Percentiles rank a stretch among this genome's conserved stretches.
Conservation (phyloP, 2,329 filamentous ascomycete species). For the Microsporum audouinii region DNA sequence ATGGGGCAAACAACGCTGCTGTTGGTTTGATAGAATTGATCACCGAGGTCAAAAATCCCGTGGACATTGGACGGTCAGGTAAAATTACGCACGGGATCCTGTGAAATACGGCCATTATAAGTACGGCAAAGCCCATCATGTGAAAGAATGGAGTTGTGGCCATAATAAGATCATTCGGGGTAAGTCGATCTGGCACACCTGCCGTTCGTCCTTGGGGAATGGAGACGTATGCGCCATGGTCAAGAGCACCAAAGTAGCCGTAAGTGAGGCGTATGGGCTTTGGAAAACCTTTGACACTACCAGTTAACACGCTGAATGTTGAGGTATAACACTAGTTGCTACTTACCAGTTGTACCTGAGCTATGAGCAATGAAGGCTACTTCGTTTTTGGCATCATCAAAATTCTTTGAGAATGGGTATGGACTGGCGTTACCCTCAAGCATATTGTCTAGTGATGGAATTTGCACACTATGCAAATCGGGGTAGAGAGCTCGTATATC, state of each 20-base stretch:
- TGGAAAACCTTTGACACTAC: slow-evolving; percentile 8
- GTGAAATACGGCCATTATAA: slow-evolving; percentile 16
- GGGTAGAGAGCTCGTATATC: not conserved
- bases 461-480: not conserved
- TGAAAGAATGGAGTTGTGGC: slow-evolving; percentile 20
- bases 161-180: slow-evolving; percentile 13
- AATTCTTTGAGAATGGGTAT: not conserved
- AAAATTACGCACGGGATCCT: slow-evolving; percentile 14
- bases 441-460: not conserved
- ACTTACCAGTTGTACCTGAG: not conserved
- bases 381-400: not conserved
- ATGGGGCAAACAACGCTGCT: slow-evolving; percentile 18
- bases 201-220: slow-evolving; percentile 14
- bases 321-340: not conserved
- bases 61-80: slow-evolving; percentile 21
- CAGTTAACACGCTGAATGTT: not conserved
- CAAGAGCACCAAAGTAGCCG: slow-evolving; percentile 12
- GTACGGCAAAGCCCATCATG: slow-evolving; percentile 19
- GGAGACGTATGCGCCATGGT: slow-evolving; percentile 13
- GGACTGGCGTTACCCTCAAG: not conserved
- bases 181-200: slow-evolving; percentile 8
- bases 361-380: not conserved
- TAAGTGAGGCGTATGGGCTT: slow-evolving; percentile 24
- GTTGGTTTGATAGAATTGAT: slow-evolving; percentile 15
- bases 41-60: slow-evolving; percentile 16